A percentile compares a stretch with the other conserved stretches of the same genome.
Evolutionary conservation across 106 monocot genomes (phyloP).

Genomic region (Acorus gramineus): DNA sequence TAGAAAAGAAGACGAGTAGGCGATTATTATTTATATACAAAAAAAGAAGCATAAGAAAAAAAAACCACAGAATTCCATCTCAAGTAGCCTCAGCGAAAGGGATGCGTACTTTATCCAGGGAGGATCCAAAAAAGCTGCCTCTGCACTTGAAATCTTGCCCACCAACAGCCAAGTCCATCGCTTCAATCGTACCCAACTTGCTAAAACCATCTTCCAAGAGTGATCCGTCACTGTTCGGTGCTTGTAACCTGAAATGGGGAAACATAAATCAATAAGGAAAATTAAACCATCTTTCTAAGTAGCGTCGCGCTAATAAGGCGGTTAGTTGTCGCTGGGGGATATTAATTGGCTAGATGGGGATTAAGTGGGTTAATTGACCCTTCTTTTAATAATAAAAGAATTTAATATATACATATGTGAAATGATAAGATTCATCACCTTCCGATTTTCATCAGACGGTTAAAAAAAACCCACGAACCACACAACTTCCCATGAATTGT

Average conservation of each 20-base stretch:
- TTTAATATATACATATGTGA: no score
- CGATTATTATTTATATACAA: no score
- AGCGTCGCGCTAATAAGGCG: neutral
- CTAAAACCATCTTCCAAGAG: neutral
- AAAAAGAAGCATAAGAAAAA: no score
- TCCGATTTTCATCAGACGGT: no score
- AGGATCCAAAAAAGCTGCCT: slow-evolving; percentile 28
- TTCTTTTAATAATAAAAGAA: no score
- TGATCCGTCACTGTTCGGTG: neutral
- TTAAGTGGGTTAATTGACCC: no score
- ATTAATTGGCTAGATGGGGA: no score
- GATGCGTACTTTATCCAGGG: slow-evolving; percentile 36
- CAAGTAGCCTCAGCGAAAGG: slow-evolving; percentile 47
- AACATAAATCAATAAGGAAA: neutral
- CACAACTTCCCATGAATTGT: no score
- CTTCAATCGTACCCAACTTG: neutral
- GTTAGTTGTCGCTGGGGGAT: neutral
- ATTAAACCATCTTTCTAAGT: slow-evolving; percentile 7
- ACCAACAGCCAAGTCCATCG: slow-evolving; percentile 13
- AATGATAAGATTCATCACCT: no score
- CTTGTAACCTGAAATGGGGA: slow-evolving; percentile 6
- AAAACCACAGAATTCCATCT: neutral
- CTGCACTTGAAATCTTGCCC: slow-evolving; percentile 42
- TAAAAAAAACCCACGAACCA: no score
- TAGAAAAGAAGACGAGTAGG: no score